Percentiles rank a stretch among this genome's conserved stretches.
These are phyloP conservation scores for Centella asiatica DNA, from an alignment of 129 eudicot species.

Conservation along the genomic window DNA sequence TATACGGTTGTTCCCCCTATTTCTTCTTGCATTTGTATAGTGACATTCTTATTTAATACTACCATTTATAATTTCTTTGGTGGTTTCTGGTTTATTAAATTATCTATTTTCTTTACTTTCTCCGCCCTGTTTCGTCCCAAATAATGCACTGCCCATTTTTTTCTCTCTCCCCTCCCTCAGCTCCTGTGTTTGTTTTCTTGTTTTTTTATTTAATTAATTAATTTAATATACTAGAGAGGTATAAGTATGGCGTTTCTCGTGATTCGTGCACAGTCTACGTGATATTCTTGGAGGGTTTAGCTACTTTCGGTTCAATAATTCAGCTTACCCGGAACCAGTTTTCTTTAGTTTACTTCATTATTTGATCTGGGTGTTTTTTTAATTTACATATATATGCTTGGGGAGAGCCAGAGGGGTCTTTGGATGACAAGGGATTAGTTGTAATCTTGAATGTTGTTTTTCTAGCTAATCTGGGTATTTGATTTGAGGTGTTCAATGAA, in stretches of 20 bases:
- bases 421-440: conserved; percentile 14
- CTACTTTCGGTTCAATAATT: conserved; percentile 44
- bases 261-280: conserved; percentile 54
- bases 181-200: conserved; percentile 25
- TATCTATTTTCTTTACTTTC: conserved; percentile 35
- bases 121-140: conserved; percentile 46
- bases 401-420: conserved; percentile 14
- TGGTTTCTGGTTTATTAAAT: conserved; percentile 13
- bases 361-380: conserved; percentile 3
- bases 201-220: conserved; percentile 1
- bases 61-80: not conserved
- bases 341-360: conserved; percentile 19
- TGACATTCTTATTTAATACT: not conserved
- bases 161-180: not conserved
- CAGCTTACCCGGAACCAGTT: conserved; percentile 38
- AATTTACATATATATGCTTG: not conserved
- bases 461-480: conserved; percentile 7
- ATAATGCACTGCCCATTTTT: conserved; percentile 19
- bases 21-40: not conserved
- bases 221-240: conserved; percentile 17
- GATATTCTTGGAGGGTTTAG: conserved; percentile 58
- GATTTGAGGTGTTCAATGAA: conserved; percentile 14
- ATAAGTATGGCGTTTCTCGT: conserved; percentile 33
- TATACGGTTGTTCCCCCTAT: not conserved
- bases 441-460: conserved; percentile 4